These are phyloP conservation scores for Massariosphaeria phaeospora DNA, from an alignment of 495 filamentous ascomycete species.

Conservation along the genomic window DNA sequence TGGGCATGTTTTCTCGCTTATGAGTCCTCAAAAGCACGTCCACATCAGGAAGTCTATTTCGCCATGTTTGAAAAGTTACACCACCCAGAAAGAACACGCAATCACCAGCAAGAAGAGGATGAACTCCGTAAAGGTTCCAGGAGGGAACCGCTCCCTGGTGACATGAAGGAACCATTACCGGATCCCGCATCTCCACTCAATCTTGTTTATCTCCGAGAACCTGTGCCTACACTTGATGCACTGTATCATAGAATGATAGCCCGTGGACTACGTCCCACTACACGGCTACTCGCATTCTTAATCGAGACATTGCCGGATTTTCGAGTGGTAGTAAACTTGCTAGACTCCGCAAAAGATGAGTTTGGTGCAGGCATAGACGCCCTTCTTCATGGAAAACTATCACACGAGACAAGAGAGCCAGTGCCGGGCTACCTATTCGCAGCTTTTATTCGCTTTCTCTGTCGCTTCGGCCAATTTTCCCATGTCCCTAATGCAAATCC, in stretches of 20 bases:
- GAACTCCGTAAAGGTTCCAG: background rate
- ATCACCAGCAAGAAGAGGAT: background rate
- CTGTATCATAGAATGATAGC: constrained; percentile 53
- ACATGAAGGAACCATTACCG: constrained; percentile 54
- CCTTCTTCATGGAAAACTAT: constrained; percentile 21
- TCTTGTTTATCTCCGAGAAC: constrained; percentile 52
- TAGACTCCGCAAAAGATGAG: constrained; percentile 41
- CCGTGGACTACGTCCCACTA: constrained; percentile 45
- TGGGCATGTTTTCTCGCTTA: constrained; percentile 64
- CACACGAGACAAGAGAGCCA: constrained; percentile 16
- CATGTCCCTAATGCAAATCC: constrained; percentile 22
- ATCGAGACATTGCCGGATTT: constrained; percentile 45
- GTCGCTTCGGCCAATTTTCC: constrained; percentile 40
- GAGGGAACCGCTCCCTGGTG: constrained; percentile 50
- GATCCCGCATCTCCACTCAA: constrained; percentile 55
- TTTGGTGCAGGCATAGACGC: constrained; percentile 36
- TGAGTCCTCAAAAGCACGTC: constrained; percentile 35
- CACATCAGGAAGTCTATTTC: constrained; percentile 45
- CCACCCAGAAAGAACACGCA: constrained; percentile 42
- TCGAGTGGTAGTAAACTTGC: constrained; percentile 42
- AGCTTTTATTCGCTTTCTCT: constrained; percentile 49
- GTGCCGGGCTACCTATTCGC: constrained; percentile 45
- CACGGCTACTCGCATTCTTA: constrained; percentile 47
- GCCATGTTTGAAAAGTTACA: constrained; percentile 61
- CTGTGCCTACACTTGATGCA: constrained; percentile 52